Evolutionary conservation across 1,284 basidiomycete species (phyloP), one percentile per base, ranked within the genome.

Genomic region (Ceratobasidium sp.): DNA sequence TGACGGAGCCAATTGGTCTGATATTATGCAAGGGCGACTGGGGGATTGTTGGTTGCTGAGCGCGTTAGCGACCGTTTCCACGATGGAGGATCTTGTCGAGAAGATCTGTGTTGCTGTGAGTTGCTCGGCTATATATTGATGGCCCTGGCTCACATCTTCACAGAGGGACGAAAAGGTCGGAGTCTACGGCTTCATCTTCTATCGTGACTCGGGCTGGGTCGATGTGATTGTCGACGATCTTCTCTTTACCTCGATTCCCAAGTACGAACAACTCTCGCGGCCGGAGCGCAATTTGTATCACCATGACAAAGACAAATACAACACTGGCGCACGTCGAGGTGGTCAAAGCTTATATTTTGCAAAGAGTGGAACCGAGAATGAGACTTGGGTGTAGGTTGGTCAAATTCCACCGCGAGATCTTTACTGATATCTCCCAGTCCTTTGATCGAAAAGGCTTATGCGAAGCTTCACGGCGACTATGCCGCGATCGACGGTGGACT

Each of bases 21-120:
- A 83, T 73, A 80, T 84, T 38, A 76, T 79, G 2, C 82, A 84
- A 76, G 83, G 83, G 27, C 54, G 62, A 1, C 71, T 83, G 20
- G 80, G 80, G 1, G 80, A 85, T 70, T 85, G 83, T 71, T 85
- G 83, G 82, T 83, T 85, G 71, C 72, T 85, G 7, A 81, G 80
- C n/a, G 83, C 83, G 0, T 74, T 84, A 13, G 81, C 82, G 0
- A 80, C 79, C 1, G 77, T 83, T 65, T 75, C 81, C 0, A 78
- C 79, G 0, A 74, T 77, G 3, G 74, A 76, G 10, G 80, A 80
- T 1, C 73, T 85, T 27, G 78, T 84, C 15, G 82, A 85, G 72
- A 83, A 82, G 71, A 79, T 84, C 35, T 85, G 83, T 70, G 82
- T 85, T 32, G 82, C 80, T 40, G 82, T 84, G 69, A 68, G 80